phyloP scores from a whole-genome alignment of 2,329 filamentous ascomycete species.

The Colletotrichum sp. region DNA sequence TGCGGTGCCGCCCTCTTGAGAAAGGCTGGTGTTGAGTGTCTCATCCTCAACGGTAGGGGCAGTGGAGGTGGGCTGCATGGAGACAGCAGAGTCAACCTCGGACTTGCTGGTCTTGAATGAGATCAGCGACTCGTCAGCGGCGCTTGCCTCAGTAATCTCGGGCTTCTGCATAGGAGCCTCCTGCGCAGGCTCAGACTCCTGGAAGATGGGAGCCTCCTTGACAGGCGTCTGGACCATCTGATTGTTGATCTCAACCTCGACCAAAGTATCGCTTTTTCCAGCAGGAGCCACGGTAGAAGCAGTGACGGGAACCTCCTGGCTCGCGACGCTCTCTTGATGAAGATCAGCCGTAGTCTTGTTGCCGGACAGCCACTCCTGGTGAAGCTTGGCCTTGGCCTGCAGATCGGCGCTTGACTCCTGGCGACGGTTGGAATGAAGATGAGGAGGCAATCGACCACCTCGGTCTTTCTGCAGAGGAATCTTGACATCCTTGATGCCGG shows the following conservation, averaged over 20 bases:
- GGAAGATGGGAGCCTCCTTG: background rate
- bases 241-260: background rate
- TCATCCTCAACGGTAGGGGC: background rate
- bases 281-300: background rate
- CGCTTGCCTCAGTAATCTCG: background rate
- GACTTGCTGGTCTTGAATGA: background rate
- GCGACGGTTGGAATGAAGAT: background rate
- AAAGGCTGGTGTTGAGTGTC: background rate
- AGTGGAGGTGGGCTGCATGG: background rate
- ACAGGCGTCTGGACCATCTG: background rate
- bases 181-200: background rate
- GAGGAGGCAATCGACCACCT: background rate
- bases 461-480: background rate
- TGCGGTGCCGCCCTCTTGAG: background rate
- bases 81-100: background rate
- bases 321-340: background rate
- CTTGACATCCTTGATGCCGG: slow-evolving; percentile 1
- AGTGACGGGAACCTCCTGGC: background rate
- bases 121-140: background rate
- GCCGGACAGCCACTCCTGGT: background rate
- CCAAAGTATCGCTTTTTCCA: background rate
- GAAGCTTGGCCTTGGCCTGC: background rate
- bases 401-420: background rate
- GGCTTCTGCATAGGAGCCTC: background rate
- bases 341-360: background rate